Evolutionary conservation across 331 rosid genomes (phyloP).

Genomic region (Prunus yedoensis): DNA sequence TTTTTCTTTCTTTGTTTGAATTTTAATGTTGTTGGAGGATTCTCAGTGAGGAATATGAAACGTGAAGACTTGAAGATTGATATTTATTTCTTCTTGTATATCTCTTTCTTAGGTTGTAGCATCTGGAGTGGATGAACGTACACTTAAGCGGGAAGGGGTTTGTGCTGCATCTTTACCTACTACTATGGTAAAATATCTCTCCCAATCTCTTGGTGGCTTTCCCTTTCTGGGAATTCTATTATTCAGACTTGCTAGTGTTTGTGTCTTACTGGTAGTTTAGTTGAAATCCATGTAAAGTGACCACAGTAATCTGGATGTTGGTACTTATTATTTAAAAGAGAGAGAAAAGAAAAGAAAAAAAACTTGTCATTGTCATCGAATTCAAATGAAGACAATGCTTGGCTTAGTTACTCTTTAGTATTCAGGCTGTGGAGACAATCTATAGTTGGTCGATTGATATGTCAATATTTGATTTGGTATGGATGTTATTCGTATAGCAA

Average conservation of each 20-base stretch:
- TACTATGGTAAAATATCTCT: slow-evolving; percentile 65
- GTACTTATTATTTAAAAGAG: neutral
- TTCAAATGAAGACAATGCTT: neutral
- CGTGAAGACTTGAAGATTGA: neutral
- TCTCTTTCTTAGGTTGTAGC: slow-evolving; percentile 70
- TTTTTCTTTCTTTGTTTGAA: slow-evolving; percentile 16
- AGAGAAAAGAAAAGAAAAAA: neutral
- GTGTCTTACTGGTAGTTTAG: neutral
- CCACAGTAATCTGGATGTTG: neutral
- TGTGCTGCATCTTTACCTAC: slow-evolving; percentile 99
- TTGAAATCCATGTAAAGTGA: neutral
- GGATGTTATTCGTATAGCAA: neutral
- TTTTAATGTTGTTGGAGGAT: slow-evolving; percentile 13
- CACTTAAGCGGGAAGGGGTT: slow-evolving; percentile 98
- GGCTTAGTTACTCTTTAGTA: neutral
- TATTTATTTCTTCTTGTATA: neutral
- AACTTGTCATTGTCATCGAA: neutral
- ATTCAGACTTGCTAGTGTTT: neutral
- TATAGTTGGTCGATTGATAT: slow-evolving; percentile 11
- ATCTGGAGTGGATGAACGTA: slow-evolving; percentile 93
- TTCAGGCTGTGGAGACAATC: neutral
- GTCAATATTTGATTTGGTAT: slow-evolving; percentile 1
- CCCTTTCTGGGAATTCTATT: slow-evolving; percentile 6
- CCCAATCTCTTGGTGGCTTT: slow-evolving; percentile 14
- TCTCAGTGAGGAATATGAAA: neutral